phyloP scores from a whole-genome alignment of 192 early-diverging fungal genomes.

The Rhizoclosmatium sp. region DNA sequence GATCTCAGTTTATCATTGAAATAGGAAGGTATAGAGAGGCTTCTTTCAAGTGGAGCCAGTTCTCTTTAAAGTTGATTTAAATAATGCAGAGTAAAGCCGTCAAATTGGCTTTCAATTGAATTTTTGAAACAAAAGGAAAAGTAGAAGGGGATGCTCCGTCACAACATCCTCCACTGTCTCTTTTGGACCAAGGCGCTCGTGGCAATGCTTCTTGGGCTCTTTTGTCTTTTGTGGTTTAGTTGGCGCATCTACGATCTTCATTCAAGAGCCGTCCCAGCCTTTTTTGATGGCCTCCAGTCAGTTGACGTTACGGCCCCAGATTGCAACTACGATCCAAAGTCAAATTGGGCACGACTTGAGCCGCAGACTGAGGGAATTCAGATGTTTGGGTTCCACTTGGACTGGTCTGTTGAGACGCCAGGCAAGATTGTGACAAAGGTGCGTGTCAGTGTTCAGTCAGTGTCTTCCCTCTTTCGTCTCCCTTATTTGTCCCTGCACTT shows the following conservation, averaged over 20 bases:
- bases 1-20: no score
- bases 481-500: background rate
- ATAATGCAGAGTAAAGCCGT: no score
- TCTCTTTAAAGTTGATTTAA: no score
- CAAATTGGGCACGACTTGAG: conserved; percentile 34
- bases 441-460: conserved; percentile 18
- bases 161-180: conserved; percentile 20
- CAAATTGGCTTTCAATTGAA: no score
- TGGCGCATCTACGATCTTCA: conserved; percentile 34
- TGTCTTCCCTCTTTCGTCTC: conserved; percentile 1
- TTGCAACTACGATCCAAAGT: conserved; percentile 10
- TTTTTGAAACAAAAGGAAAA: no score
- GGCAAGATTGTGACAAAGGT: conserved; percentile 23
- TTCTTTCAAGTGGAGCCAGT: no score
- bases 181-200: conserved; percentile 34
- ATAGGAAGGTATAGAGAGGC: no score
- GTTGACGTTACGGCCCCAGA: background rate
- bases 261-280: background rate
- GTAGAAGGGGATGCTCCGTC: background rate
- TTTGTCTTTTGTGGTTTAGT: conserved; percentile 23
- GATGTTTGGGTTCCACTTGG: conserved; percentile 40
- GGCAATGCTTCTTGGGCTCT: conserved; percentile 7
- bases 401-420: conserved; percentile 42
- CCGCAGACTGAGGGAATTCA: background rate
- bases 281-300: background rate